phyloP scores from a whole-genome alignment of 2,329 filamentous ascomycete species.

The Ascochyta clinopodiicola region DNA sequence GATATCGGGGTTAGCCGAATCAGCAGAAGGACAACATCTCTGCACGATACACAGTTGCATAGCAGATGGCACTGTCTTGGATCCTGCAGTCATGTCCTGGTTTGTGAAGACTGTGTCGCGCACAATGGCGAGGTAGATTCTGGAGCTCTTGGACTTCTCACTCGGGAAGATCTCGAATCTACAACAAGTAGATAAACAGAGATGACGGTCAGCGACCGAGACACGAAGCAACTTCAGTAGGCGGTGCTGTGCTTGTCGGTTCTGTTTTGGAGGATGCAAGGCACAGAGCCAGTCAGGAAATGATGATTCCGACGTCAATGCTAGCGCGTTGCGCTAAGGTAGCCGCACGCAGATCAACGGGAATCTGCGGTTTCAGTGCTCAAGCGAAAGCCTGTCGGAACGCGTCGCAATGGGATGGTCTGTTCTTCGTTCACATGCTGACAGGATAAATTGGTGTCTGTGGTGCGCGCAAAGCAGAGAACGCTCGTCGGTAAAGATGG shows the following conservation, averaged over 20 bases:
- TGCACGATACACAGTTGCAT: too few relatives aligned
- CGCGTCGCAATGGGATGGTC: constrained; percentile 31
- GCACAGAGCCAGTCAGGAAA: constrained; percentile 6
- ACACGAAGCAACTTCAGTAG: neutral
- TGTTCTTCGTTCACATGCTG: constrained; percentile 24
- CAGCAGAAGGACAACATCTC: too few relatives aligned
- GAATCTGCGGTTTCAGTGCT: constrained; percentile 25
- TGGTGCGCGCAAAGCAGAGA: constrained; percentile 7
- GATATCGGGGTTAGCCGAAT: too few relatives aligned
- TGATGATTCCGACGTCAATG: constrained; percentile 9
- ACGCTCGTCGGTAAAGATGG: neutral
- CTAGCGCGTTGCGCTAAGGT: constrained; percentile 32
- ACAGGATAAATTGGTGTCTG: constrained; percentile 2
- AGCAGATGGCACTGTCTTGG: too few relatives aligned
- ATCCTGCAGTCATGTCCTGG: too few relatives aligned
- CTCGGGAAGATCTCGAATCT: neutral
- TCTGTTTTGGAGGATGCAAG: neutral
- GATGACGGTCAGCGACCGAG: neutral
- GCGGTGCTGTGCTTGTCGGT: neutral
- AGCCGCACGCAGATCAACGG: constrained; percentile 46
- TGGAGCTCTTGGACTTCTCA: too few relatives aligned
- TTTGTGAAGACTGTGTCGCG: too few relatives aligned
- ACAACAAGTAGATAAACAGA: neutral
- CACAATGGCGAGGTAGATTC: too few relatives aligned
- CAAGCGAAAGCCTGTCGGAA: constrained; percentile 35